These are phyloP conservation scores for Blastobotrys indianensis DNA, from an alignment of 1,139 yeast species.

Conservation along the genomic window DNA sequence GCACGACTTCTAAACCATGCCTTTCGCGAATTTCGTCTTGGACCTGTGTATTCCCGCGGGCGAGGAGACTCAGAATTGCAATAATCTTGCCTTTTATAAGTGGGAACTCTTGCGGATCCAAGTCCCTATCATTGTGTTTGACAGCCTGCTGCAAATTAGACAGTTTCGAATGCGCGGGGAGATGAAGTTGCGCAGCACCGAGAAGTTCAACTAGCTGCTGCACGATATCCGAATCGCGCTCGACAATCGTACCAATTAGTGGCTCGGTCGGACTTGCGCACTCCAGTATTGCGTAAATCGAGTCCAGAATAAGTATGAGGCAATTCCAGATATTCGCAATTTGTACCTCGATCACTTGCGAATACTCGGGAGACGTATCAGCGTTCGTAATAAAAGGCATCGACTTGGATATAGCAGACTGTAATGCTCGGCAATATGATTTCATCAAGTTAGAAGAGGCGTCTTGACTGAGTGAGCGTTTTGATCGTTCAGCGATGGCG, in stretches of 20 bases:
- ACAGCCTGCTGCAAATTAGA: conserved; percentile 17
- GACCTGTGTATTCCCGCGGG: conserved; percentile 42
- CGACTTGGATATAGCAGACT: conserved; percentile 14
- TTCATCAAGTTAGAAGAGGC: conserved; percentile 1
- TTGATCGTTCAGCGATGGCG: conserved; percentile 15
- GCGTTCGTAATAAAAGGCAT: conserved; percentile 17
- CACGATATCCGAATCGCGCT: conserved; percentile 5
- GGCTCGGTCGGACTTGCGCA: conserved; percentile 3
- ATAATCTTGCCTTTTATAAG: conserved; percentile 28
- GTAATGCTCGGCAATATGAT: conserved; percentile 8
- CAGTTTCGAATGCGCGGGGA: conserved; percentile 26
- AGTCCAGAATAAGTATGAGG: conserved; percentile 17
- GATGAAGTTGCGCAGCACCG: conserved; percentile 22
- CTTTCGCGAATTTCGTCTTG: conserved; percentile 64
- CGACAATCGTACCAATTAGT: not conserved
- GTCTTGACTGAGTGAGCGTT: conserved; percentile 1
- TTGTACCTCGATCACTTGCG: conserved; percentile 12
- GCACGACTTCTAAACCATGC: conserved; percentile 64
- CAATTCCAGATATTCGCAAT: conserved; percentile 16
- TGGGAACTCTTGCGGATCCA: conserved; percentile 27
- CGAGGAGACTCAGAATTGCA: conserved; percentile 33
- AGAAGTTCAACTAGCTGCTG: conserved; percentile 19
- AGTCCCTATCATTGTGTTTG: conserved; percentile 9
- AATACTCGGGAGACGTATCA: conserved; percentile 14
- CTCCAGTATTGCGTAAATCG: conserved; percentile 16